A percentile compares a stretch with the other conserved stretches of the same genome.
Conservation (phyloP, 2,329 filamentous ascomycete species). For the Penicillium occitanis region DNA sequence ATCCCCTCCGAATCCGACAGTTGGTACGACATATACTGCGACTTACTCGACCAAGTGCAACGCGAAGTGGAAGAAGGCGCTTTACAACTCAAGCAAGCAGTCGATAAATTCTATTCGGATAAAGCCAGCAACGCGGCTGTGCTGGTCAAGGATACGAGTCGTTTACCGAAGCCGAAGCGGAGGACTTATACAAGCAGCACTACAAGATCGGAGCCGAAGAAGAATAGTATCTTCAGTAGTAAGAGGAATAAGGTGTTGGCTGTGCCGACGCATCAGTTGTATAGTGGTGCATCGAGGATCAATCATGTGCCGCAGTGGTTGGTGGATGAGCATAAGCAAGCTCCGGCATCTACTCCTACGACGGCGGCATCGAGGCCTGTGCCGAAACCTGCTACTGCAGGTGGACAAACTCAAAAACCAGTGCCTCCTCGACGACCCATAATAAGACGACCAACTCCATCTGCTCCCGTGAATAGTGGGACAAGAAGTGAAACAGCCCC, state of each 20-base stretch:
- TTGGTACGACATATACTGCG: slow-evolving; percentile 77
- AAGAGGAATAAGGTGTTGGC: slow-evolving; percentile 40
- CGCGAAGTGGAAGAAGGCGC: slow-evolving; percentile 59
- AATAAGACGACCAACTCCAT: neutral
- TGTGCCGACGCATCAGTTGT: slow-evolving; percentile 44
- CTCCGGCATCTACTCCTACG: slow-evolving; percentile 24
- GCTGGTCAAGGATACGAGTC: slow-evolving; percentile 12
- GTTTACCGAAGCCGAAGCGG: slow-evolving; percentile 12
- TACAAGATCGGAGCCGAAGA: slow-evolving; percentile 31
- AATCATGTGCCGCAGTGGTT: slow-evolving; percentile 42
- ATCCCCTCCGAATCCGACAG: slow-evolving; percentile 64
- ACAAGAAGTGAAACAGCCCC: neutral
- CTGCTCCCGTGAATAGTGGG: neutral
- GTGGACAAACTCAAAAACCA: neutral
- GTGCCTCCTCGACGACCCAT: neutral
- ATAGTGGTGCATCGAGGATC: slow-evolving; percentile 39
- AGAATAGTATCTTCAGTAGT: slow-evolving; percentile 35
- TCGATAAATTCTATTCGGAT: slow-evolving; percentile 59
- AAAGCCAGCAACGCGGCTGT: slow-evolving; percentile 54
- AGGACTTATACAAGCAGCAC: slow-evolving; percentile 17
- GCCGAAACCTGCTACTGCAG: neutral
- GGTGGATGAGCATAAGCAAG: slow-evolving; percentile 43
- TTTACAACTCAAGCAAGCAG: slow-evolving; percentile 56
- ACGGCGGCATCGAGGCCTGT: neutral
- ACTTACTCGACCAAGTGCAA: slow-evolving; percentile 62